Base-by-base conservation (phyloP, 768 basidiomycete species). In the Tylopilus rubrobrunneus region DNA sequence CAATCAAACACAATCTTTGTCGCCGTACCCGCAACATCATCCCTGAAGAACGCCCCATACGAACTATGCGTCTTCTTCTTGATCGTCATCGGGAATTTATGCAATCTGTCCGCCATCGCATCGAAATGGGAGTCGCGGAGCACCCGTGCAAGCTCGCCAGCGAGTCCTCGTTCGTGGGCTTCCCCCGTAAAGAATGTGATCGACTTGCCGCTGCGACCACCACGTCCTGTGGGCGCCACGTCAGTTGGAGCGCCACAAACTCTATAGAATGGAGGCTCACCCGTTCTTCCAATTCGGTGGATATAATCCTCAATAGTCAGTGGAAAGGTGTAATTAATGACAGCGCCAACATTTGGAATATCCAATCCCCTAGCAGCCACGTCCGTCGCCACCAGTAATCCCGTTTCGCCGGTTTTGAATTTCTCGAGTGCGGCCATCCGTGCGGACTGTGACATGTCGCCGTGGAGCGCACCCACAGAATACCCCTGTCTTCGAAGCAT, bases 111-210 rank as follows among this genome's bases (percentile, higher is more conserved):
- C 6, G 73, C 85, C 59, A 88, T 83, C 45, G 85, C 81, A 52
- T 87, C 82, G 58, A 89, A 91, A 29, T 88, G 91, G 42, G 88
- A 87, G 68, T 98, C 97, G 49, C 87, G 75, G 51, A 98, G 77
- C 39, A 99, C 92, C 8, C 90, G 81, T 60, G 92, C 93, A 52
- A 98, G 81, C 69, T 98, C 96, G 8, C 97, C 97, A 8, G 97
- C 95, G 4, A 97, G 77, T 21, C 85, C 78, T 46, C 82, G 77
- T 73, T 97, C 94, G 70, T 97, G 85, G 39, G 84, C 73, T 50
- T 92, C 90, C 6, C 95, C 95, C 1, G 96, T 98, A 74, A 98
- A 98, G 77, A 97, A 98, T 21, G 96, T 98, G 62, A 97, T 86
- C 21, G 92, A 89, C 68, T 91, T 92, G 51, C 96, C 96, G 37